phyloP scores from a whole-genome alignment of 2,329 filamentous ascomycete species.

The Monilinia vaccinii-corymbosi region DNA sequence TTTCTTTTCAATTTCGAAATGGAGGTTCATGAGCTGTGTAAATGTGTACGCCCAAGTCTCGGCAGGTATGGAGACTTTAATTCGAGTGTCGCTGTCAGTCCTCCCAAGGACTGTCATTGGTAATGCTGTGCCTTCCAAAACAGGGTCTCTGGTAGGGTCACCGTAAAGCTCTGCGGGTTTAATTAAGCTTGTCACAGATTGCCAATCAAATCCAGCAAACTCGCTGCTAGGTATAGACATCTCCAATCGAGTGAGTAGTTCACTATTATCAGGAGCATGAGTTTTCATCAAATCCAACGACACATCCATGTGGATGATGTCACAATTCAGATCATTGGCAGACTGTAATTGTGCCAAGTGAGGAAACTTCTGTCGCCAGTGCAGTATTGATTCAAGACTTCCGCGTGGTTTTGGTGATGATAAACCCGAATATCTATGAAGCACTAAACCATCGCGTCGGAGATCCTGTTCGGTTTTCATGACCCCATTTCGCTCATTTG shows the following conservation, averaged over 20 bases:
- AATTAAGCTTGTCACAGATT: slow-evolving; percentile 48
- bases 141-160: slow-evolving; percentile 31
- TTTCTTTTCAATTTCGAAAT: slow-evolving; percentile 32
- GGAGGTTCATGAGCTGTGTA: slow-evolving; percentile 20
- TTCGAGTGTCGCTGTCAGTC: slow-evolving; percentile 17
- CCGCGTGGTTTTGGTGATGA: slow-evolving; percentile 13
- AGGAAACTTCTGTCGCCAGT: slow-evolving; percentile 52
- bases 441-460: slow-evolving; percentile 14
- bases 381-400: slow-evolving; percentile 42
- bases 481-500: slow-evolving; percentile 15
- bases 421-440: slow-evolving; percentile 23
- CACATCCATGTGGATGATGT: slow-evolving; percentile 53
- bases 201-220: slow-evolving; percentile 49
- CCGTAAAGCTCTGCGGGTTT: slow-evolving; percentile 40
- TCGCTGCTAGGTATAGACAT: slow-evolving; percentile 45
- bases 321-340: slow-evolving; percentile 43
- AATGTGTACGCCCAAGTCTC: slow-evolving; percentile 27
- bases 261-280: slow-evolving; percentile 49
- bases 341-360: slow-evolving; percentile 45
- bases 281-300: slow-evolving; percentile 49
- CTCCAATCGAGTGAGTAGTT: slow-evolving; percentile 51
- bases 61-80: slow-evolving; percentile 27
- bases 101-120: slow-evolving; percentile 15
- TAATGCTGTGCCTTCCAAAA: slow-evolving; percentile 12
- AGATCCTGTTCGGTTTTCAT: slow-evolving; percentile 19